Evolutionary conservation across 257 asterid species (phyloP), one percentile per base, ranked within the genome.

Genomic region (Fraxinus quadrangulata): DNA sequence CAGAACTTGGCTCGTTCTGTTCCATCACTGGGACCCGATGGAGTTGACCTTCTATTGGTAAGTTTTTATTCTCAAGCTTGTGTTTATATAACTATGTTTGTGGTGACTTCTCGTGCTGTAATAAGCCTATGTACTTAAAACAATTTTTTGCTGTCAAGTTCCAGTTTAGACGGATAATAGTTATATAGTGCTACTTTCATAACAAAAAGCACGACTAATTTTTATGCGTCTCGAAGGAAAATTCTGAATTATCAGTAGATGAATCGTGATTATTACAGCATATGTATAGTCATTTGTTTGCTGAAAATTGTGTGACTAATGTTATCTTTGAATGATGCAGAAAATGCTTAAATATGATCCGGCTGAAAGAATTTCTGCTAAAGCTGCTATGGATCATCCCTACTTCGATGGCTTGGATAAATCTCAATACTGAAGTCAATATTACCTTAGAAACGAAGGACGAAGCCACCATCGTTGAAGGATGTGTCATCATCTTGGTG

Each of bases 361-460:
- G 1, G 91, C 93, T 24, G 97, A 94, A 21, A 88, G 97, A 73
- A 92, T 94, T 79, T 94, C 98, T 2, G 98, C 98, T 0, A 94
- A 92, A 84, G 93, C 90, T 79, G 97, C 98, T 47, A 78, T 94
- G 54, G 98, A 92, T 31, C 98, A 94, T 81, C 96, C 96, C n/a
- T 94, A 87, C 88, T 94, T 94, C n/a, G 93, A 94, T 79, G 84
- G 88, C 86, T 87, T 94, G 91, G 98, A 94, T 77, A 92, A 90
- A 80, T 89, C 96, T 49, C 98, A 94, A 81, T 94, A 86, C 84
- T 92, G 91, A 92, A 72, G 80, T 34, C 56, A 2, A 42, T 33
- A 37, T 73, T 67, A 36, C 30, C 24, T 47, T 47, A 14, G 16
- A 51, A 76, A 34, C 42, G 30, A 40, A 68, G 24, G 21, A 30